Conservation (phyloP, 768 basidiomycete genomes). For the Tulasnella sp. region DNA sequence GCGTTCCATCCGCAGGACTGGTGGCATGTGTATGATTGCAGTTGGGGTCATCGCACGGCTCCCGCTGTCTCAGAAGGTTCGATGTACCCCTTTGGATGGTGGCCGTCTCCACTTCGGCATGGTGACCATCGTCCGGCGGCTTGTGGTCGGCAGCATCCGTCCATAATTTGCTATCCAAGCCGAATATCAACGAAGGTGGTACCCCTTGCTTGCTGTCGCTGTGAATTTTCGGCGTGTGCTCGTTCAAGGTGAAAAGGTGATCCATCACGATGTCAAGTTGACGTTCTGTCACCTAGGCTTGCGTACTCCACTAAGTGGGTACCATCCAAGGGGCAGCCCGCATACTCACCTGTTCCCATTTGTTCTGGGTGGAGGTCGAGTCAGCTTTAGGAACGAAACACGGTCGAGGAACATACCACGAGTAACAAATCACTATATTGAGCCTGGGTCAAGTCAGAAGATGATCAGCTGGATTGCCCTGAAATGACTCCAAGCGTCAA, state of each 20-base stretch:
- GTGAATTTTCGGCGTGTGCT: constrained; percentile 72
- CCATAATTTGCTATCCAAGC: constrained; percentile 78
- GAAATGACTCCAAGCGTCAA: not conserved
- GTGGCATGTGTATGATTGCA: constrained; percentile 19
- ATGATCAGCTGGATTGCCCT: constrained; percentile 20
- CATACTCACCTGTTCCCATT: constrained; percentile 64
- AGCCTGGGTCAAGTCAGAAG: constrained; percentile 30
- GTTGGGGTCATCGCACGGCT: constrained; percentile 9
- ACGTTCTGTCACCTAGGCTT: constrained; percentile 40
- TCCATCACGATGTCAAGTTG: constrained; percentile 74
- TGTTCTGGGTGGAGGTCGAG: constrained; percentile 43
- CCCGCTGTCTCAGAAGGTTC: not conserved
- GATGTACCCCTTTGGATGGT: constrained; percentile 42
- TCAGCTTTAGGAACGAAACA: not conserved
- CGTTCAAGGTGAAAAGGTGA: constrained; percentile 80
- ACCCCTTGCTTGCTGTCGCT: constrained; percentile 46
- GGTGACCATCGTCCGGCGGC: constrained; percentile 30
- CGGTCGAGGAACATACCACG: constrained; percentile 39
- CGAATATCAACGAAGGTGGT: constrained; percentile 70
- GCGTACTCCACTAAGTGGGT: not conserved
- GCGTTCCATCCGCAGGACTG: not conserved
- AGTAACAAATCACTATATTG: constrained; percentile 87
- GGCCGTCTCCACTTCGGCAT: constrained; percentile 78
- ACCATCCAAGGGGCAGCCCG: not conserved
- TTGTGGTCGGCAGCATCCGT: constrained; percentile 21